Percentiles rank a stretch among this genome's conserved stretches.
Conservation (phyloP, 2,329 filamentous ascomycete genomes). For the Grosmannia huntii region DNA sequence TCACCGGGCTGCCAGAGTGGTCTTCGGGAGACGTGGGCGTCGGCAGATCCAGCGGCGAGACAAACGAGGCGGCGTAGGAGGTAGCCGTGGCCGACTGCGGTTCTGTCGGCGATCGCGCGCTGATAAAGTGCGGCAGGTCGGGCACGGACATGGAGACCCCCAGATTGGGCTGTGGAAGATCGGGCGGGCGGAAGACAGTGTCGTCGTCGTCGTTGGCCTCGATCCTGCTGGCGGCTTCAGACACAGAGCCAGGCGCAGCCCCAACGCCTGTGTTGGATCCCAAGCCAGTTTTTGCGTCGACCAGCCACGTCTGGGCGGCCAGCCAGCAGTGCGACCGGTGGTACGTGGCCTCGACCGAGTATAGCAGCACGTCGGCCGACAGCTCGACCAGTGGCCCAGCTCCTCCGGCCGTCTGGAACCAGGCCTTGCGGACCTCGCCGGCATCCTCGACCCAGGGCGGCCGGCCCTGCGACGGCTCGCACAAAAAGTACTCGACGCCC, state of each 20-base stretch:
- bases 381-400: constrained; percentile 41
- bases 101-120: neutral
- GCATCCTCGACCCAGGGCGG: constrained; percentile 62
- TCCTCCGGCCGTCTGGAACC: constrained; percentile 62
- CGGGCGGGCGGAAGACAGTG: neutral
- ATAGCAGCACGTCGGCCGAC: constrained; percentile 46
- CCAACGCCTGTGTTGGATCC: constrained; percentile 8
- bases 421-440: constrained; percentile 50
- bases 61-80: neutral
- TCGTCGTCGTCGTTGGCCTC: no score
- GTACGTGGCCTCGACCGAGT: constrained; percentile 48
- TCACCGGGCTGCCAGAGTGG: neutral
- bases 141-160: constrained; percentile 14
- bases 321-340: constrained; percentile 45
- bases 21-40: neutral
- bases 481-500: constrained; percentile 71
- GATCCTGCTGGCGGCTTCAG: no score
- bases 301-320: constrained; percentile 34
- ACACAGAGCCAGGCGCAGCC: no score
- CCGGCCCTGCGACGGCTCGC: constrained; percentile 58
- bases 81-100: neutral
- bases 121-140: neutral
- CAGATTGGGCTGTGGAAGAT: neutral
- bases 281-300: constrained; percentile 3
- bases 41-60: no score